Base-by-base conservation (phyloP, 306 rosid genomes). In the Prinsepia uniflora region DNA sequence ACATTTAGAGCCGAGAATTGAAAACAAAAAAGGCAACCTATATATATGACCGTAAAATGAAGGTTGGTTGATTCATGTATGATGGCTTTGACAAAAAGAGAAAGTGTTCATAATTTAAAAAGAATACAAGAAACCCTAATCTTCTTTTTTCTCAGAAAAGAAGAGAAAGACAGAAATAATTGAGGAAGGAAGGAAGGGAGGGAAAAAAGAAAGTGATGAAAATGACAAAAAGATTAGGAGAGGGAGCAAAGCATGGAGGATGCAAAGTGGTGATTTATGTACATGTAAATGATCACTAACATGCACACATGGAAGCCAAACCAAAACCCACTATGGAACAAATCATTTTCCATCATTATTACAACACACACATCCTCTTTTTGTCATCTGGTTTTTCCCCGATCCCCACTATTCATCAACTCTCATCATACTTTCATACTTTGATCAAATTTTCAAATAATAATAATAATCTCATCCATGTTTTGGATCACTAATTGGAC, bases 231-330 rank as follows among this genome's bases (percentile, higher is more conserved):
- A 74, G 81, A 78, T 30, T 30, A 30, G 4, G 58, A 6, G 75
- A 54, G 63, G 68, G 75, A 9, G 81, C 78, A 60, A 72, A 81
- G 70, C 86, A 85, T 71, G 82, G 80, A 72, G 67, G 71, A 73
- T 79, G 77, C 68, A 65, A 57, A 40, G 77, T 67, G 72, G 58
- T 48, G 71, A 2, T 30, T 47, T 8, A 71, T 6, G 36, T 61
- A 61, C 9, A 70, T 30, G 43, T 75, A 67, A 4, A 30, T 76
- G 75, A 84, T 78, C 79, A 75, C 61, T 59, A 79, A 78, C 84
- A 78, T 68, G 71, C 41, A 84, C 86, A 91, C 87, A 86, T 86
- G 92, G 88, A 79, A 71, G 75, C 87, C 91, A 82, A 84, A 85
- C 76, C 78, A 70, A 70, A 11, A 68, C 78, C 82, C 86, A 87